Evolutionary conservation across 768 basidiomycete genomes (phyloP).

Genomic region (Lentinula edodes): DNA sequence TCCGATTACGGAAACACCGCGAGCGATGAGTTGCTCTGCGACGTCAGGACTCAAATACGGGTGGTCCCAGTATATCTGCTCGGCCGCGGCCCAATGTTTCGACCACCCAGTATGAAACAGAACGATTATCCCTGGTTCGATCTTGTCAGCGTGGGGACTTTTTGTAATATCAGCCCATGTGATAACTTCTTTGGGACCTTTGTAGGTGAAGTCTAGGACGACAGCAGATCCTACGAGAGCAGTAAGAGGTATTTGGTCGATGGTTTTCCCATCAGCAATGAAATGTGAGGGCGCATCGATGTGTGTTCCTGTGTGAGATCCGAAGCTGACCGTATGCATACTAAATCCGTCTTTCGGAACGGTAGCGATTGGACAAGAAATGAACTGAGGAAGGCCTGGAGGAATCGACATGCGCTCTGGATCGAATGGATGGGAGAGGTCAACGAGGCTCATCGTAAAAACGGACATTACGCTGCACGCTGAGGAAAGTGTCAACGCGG

Average conservation of each 20-base stretch:
- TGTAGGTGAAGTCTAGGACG: constrained; percentile 48
- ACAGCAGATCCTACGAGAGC: constrained; percentile 50
- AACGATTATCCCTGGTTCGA: constrained; percentile 40
- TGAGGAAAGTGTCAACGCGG: neutral
- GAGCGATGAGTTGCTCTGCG: constrained; percentile 40
- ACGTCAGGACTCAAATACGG: constrained; percentile 56
- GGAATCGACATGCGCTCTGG: constrained; percentile 39
- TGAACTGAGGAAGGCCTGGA: constrained; percentile 50
- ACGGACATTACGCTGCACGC: neutral
- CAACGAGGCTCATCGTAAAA: constrained; percentile 26
- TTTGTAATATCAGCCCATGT: constrained; percentile 45
- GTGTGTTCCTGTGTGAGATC: constrained; percentile 76
- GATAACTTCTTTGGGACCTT: constrained; percentile 40
- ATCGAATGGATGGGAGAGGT: constrained; percentile 50
- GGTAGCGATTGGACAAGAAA: constrained; percentile 29
- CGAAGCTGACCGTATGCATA: constrained; percentile 47
- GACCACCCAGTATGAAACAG: constrained; percentile 71
- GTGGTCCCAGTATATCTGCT: constrained; percentile 46
- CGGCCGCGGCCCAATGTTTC: constrained; percentile 38
- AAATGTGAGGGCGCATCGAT: constrained; percentile 78
- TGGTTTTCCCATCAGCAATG: constrained; percentile 46
- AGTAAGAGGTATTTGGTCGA: constrained; percentile 53
- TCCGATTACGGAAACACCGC: constrained; percentile 54
- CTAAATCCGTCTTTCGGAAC: constrained; percentile 43
- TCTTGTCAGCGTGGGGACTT: constrained; percentile 26